Evolutionary conservation across 805 yeast species (phyloP).

Genomic region (Aciculoconidium aculeatum): DNA sequence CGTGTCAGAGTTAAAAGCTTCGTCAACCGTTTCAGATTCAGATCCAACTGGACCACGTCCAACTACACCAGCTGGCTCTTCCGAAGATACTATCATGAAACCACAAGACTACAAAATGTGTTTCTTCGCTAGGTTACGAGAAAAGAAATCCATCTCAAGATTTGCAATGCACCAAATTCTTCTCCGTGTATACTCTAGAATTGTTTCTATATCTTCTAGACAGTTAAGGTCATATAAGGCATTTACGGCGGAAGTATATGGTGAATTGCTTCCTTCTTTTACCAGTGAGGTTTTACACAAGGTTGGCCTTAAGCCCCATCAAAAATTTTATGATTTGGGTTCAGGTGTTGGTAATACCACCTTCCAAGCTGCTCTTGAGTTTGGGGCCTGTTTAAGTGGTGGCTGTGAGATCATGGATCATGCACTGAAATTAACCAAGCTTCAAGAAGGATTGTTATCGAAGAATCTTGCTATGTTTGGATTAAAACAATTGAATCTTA

Average conservation of each 20-base stretch:
- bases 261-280: conserved; percentile 80
- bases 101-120: conserved; percentile 17
- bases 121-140: conserved; percentile 17
- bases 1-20: too few relatives aligned
- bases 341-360: conserved; percentile 94
- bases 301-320: conserved; percentile 47
- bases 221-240: conserved; percentile 70
- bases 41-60: too few relatives aligned
- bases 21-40: too few relatives aligned
- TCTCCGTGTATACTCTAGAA: conserved; percentile 66
- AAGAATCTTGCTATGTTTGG: conserved; percentile 62
- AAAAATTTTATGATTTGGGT: conserved; percentile 80
- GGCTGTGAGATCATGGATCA: conserved; percentile 89
- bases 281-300: conserved; percentile 56
- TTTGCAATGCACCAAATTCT: conserved; percentile 57
- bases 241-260: conserved; percentile 86
- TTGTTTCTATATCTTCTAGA: conserved; percentile 68
- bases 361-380: conserved; percentile 82
- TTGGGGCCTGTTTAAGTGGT: conserved; percentile 68
- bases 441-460: conserved; percentile 54
- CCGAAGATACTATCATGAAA: conserved; percentile 6
- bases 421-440: conserved; percentile 62
- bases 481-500: conserved; percentile 47
- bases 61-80: too few relatives aligned
- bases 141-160: conserved; percentile 22